Evolutionary conservation across 2,329 filamentous ascomycete genomes (phyloP).

Genomic region (Arthrobotrys megalospora): DNA sequence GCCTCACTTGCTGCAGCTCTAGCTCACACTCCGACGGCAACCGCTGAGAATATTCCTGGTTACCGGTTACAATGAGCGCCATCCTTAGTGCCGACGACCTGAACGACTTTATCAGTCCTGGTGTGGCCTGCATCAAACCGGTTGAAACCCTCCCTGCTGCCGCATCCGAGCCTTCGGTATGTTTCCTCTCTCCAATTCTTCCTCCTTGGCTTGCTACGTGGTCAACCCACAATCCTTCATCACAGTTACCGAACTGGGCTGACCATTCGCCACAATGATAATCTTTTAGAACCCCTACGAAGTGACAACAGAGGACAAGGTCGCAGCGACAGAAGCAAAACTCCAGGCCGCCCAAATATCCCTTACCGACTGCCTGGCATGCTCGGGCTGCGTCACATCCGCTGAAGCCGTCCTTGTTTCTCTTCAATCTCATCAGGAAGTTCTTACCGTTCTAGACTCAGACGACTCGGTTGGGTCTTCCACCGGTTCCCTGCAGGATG

Average conservation of each 20-base stretch:
- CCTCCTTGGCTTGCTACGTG: constrained; percentile 47
- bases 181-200: constrained; percentile 58
- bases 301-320: constrained; percentile 92
- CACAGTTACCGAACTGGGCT: constrained; percentile 53
- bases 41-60: constrained; percentile 31
- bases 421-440: constrained; percentile 92
- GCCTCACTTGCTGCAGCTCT: constrained; percentile 36
- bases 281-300: constrained; percentile 77
- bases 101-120: constrained; percentile 98
- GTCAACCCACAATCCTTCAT: constrained; percentile 42
- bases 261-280: constrained; percentile 37
- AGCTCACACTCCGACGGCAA: constrained; percentile 46
- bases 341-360: constrained; percentile 89
- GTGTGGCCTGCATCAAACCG: constrained; percentile 97
- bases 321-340: constrained; percentile 70
- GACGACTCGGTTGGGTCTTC: constrained; percentile 9
- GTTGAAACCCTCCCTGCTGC: constrained; percentile 87
- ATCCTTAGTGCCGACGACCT: constrained; percentile 97
- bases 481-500: constrained; percentile 69
- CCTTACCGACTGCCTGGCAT: constrained; percentile 95
- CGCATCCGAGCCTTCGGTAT: constrained; percentile 69
- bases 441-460: constrained; percentile 78
- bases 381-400: constrained; percentile 96
- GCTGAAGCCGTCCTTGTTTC: constrained; percentile 97
- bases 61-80: constrained; percentile 81